phyloP scores from a whole-genome alignment of 345 rosid genomes.

The Leavenworthia alabamica region DNA sequence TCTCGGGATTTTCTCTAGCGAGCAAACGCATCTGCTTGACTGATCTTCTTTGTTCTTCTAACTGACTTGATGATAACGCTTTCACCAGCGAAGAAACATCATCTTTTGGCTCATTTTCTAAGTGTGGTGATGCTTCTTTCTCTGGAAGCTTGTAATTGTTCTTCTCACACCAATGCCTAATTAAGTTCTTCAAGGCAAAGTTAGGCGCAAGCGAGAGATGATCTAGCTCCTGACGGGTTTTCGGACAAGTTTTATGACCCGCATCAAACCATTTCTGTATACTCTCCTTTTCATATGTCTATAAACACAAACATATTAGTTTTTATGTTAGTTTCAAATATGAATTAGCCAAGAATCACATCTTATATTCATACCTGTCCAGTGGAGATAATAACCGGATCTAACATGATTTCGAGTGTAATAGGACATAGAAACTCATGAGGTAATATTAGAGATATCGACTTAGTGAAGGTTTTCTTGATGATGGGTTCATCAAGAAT shows the following conservation, averaged over 20 bases:
- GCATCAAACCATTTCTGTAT: slow-evolving; percentile 71
- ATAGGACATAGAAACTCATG: slow-evolving; percentile 77
- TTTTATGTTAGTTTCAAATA: neutral
- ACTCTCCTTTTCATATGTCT: slow-evolving; percentile 73
- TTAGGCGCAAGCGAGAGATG: slow-evolving; percentile 65
- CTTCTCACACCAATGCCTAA: slow-evolving; percentile 70
- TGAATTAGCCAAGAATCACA: neutral
- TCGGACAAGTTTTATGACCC: slow-evolving; percentile 66
- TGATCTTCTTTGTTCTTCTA: slow-evolving; percentile 56
- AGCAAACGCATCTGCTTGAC: slow-evolving; percentile 56
- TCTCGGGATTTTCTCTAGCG: slow-evolving; percentile 59
- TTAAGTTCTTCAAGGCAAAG: slow-evolving; percentile 57
- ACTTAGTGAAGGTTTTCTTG: slow-evolving; percentile 35
- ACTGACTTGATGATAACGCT: slow-evolving; percentile 38
- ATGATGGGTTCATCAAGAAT: slow-evolving; percentile 31
- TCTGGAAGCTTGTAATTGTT: slow-evolving; percentile 49
- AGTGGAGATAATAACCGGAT: slow-evolving; percentile 68
- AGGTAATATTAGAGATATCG: slow-evolving; percentile 51
- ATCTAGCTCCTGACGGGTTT: slow-evolving; percentile 49
- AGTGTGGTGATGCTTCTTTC: slow-evolving; percentile 13
- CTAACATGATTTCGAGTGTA: slow-evolving; percentile 68
- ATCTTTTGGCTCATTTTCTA: slow-evolving; percentile 25
- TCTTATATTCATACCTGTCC: slow-evolving; percentile 53
- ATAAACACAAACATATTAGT: neutral
- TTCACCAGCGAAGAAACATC: slow-evolving; percentile 36